These are phyloP conservation scores for Pinus taeda DNA, from an alignment of 75 land plant genomes.

Conservation along the genomic window DNA sequence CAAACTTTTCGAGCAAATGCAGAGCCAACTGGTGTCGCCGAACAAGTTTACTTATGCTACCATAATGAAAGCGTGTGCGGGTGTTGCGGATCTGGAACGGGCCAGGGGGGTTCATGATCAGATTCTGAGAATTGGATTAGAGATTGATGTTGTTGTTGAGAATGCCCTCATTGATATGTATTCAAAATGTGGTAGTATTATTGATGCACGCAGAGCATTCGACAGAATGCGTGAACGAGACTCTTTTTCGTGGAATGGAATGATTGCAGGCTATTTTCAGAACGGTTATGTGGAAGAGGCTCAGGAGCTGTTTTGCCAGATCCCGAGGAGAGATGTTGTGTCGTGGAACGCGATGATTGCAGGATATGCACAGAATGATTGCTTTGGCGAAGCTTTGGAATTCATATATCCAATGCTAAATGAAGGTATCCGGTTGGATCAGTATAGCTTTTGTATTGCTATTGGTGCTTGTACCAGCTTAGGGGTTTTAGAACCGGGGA, in stretches of 20 bases:
- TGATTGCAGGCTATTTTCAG: constrained; percentile 47
- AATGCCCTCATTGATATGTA: constrained; percentile 54
- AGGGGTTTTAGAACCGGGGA: constrained; percentile 1
- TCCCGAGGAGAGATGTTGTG: constrained; percentile 37
- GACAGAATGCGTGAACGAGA: constrained; percentile 41
- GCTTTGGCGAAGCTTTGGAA: constrained; percentile 25
- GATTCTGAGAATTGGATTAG: constrained; percentile 29
- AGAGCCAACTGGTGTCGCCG: not conserved
- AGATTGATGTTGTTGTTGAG: constrained; percentile 19
- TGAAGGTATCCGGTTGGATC: constrained; percentile 8
- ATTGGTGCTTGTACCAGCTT: constrained; percentile 9
- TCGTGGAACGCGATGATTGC: constrained; percentile 71
- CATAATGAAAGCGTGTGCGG: constrained; percentile 50
- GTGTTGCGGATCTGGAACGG: constrained; percentile 17
- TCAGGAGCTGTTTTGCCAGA: constrained; percentile 40
- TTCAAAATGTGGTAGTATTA: constrained; percentile 37
- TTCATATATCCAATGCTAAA: constrained; percentile 21
- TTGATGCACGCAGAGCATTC: constrained; percentile 32
- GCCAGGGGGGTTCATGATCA: constrained; percentile 41
- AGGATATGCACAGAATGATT: constrained; percentile 45
- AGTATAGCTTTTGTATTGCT: constrained; percentile 12
- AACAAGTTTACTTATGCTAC: constrained; percentile 32
- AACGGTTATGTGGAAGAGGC: constrained; percentile 26
- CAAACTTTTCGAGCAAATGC: constrained; percentile 36
- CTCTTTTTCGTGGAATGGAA: constrained; percentile 58